Evolutionary conservation across 352 stramenopile genomes (phyloP), one percentile per base, ranked within the genome.

Genomic region (Pythium myriotylum): DNA sequence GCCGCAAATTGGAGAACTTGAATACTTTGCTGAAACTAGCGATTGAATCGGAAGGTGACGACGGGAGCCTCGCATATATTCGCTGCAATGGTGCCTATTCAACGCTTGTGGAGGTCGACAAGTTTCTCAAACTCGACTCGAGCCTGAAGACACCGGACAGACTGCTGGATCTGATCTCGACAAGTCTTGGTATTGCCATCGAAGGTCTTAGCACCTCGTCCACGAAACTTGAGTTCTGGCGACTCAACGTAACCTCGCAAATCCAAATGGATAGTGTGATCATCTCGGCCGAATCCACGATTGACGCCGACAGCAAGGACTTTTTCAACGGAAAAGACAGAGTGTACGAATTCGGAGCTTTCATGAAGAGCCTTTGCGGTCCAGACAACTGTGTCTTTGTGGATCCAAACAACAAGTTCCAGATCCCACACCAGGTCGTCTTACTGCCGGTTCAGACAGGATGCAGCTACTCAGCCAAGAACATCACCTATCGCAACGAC

Each of bases 401-500:
- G 6, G 71, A 83, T 51, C 72, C 59, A 2, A 51, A 65, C 12
- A 61, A 66, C 12, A 23, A 54, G 17, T 27, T 65, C 8, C 19
- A 10, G 9, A 65, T 80, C 48, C 76, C 73, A 24, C 70, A 61
- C 39, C 65, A 83, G 56, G 57, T 83, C 19, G 20, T 72, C 33
- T 39, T 78, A 19, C 39, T 78, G 46, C 74, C 74, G 19, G 75
- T 74, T 47, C 43, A 70, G 50, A 68, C 59, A 16, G 57, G 65
- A 59, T 83, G 71, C 62, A 75, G 61, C 2, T 67, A 73, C 45
- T 27, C 26, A 41, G 29, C 51, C 2, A 27, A 63, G 4, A 57
- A 67, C 14, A 53, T 84, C 19, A 54, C 24, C 19, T 84, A 84
- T 65, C 50, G 63, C 35, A 65, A 59, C 54, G 76, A 81, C 53